Percentiles rank a stretch among this genome's conserved stretches.
phyloP scores from a whole-genome alignment of 2,329 filamentous ascomycete species.

The Talaromyces albobiverticillius region DNA sequence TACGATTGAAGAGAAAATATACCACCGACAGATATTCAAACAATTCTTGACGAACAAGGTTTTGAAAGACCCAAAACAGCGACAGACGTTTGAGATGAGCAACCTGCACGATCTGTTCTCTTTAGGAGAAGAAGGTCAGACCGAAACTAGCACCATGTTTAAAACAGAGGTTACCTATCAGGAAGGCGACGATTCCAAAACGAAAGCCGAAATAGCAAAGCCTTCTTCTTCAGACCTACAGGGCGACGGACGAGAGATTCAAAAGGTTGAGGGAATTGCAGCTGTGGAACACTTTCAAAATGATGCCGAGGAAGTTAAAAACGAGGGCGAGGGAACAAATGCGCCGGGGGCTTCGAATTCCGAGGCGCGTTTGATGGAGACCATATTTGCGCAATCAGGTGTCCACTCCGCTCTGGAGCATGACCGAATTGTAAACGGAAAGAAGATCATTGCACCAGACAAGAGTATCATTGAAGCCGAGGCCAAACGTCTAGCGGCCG shows the following conservation, averaged over 20 bases:
- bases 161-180: conserved; percentile 72
- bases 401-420: conserved; percentile 93
- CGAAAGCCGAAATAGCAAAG: conserved; percentile 1
- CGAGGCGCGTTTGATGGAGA: conserved; percentile 78
- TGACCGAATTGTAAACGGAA: conserved; percentile 81
- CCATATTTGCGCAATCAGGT: conserved; percentile 80
- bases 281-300: conserved; percentile 62
- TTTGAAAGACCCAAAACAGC: conserved; percentile 87
- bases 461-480: conserved; percentile 75
- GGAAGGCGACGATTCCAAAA: conserved; percentile 28
- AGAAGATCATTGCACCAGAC: conserved; percentile 69
- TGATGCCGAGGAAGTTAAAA: conserved; percentile 32
- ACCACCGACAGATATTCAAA: conserved; percentile 97
- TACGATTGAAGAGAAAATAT: conserved; percentile 99
- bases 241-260: conserved; percentile 44
- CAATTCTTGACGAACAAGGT: conserved; percentile 98
- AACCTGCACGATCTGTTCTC: conserved; percentile 92
- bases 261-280: conserved; percentile 60
- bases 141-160: conserved; percentile 83
- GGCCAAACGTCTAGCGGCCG: conserved; percentile 72
- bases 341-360: conserved; percentile 33
- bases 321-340: conserved; percentile 10
- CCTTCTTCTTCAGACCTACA: background rate
- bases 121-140: conserved; percentile 66
- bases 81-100: conserved; percentile 82